Conservation (phyloP, 2,329 filamentous ascomycete genomes). For the Scedosporium minutisporum region DNA sequence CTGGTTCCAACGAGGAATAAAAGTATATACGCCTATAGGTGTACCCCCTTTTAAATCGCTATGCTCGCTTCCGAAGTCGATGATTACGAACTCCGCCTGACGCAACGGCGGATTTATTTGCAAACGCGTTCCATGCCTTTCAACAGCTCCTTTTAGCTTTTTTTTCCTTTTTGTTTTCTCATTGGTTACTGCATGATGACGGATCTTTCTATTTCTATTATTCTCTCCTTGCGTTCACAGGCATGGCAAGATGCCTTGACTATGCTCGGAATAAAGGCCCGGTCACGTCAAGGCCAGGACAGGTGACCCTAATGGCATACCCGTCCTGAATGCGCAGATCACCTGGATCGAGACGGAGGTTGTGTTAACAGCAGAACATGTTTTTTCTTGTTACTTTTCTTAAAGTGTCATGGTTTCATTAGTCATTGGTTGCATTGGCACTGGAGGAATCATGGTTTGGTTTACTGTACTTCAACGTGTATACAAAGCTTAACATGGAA, state of each 20-base stretch:
- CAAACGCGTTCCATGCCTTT: too few species aligned
- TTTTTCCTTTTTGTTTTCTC: neutral
- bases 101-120: too few species aligned
- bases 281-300: neutral
- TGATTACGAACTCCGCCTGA: too few species aligned
- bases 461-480: constrained; percentile 2
- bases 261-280: neutral
- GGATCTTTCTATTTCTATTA: neutral
- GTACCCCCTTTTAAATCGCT: too few species aligned
- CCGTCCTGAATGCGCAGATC: neutral
- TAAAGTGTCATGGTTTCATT: neutral
- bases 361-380: neutral
- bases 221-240: neutral
- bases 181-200: neutral
- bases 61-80: too few species aligned
- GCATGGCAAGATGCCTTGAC: neutral
- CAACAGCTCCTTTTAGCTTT: neutral
- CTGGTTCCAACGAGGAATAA: too few species aligned
- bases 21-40: too few species aligned
- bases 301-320: neutral
- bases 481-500: neutral
- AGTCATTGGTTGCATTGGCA: neutral
- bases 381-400: neutral
- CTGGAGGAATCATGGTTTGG: neutral
- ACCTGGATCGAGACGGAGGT: neutral